phyloP scores from a whole-genome alignment of 257 asterid genomes.

The Nicotiana benthamiana region DNA sequence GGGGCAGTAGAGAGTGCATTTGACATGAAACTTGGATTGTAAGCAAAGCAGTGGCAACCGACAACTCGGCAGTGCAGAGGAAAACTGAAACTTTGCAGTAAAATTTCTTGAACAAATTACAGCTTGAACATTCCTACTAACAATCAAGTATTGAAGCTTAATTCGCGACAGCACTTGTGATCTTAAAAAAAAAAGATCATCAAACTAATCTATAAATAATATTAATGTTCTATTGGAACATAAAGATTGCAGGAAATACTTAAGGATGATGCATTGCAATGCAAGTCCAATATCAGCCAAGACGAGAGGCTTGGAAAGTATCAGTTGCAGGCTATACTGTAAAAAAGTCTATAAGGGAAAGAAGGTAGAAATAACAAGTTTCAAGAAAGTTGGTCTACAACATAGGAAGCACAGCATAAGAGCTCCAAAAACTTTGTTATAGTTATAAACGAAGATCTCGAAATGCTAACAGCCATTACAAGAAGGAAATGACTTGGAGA shows the following conservation, averaged over 20 bases:
- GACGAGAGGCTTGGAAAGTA: neutral
- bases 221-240: neutral
- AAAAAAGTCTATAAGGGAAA: neutral
- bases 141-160: neutral
- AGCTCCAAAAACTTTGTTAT: neutral
- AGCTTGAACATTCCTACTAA: neutral
- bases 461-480: neutral
- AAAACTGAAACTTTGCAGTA: neutral
- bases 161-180: too few relatives aligned
- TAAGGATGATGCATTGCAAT: neutral
- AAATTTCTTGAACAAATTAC: neutral
- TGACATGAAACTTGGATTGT: neutral
- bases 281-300: neutral
- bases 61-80: neutral
- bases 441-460: neutral
- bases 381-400: neutral
- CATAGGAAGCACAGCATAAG: neutral
- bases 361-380: neutral
- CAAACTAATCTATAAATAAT: neutral
- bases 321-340: neutral
- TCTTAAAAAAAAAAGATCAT: neutral
- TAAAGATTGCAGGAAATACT: neutral
- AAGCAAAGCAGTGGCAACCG: too few relatives aligned
- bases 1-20: neutral
- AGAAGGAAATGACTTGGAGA: slow-evolving; percentile 2